Conservation (phyloP, 805 yeast genomes). For the Candida ovalis region DNA sequence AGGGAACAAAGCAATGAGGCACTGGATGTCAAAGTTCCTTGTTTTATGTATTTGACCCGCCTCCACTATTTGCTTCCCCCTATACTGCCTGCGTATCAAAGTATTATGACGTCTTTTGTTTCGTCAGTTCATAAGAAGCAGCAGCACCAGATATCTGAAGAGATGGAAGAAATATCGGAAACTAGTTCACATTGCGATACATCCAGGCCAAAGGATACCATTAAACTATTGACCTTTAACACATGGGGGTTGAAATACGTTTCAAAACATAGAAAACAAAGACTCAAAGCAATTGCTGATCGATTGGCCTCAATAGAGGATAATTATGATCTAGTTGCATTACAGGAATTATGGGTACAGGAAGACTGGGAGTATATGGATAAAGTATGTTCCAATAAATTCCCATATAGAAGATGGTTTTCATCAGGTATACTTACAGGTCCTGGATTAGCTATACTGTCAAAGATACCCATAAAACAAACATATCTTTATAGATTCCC, state of each 20-base stretch:
- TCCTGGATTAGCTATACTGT: slow-evolving; percentile 85
- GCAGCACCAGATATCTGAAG: neutral
- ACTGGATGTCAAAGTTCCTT: too few relatives aligned
- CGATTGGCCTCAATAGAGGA: slow-evolving; percentile 42
- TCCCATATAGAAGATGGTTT: slow-evolving; percentile 67
- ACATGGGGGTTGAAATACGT: slow-evolving; percentile 90
- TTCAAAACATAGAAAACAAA: slow-evolving; percentile 60
- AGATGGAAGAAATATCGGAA: slow-evolving; percentile 6
- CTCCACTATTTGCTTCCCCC: too few relatives aligned
- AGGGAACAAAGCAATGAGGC: too few relatives aligned
- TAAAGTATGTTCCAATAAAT: slow-evolving; percentile 38
- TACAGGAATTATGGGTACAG: slow-evolving; percentile 93
- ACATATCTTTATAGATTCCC: slow-evolving; percentile 84
- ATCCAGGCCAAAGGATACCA: slow-evolving; percentile 3
- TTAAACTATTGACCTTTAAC: slow-evolving; percentile 64
- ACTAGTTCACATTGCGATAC: neutral
- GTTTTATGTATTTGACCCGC: too few relatives aligned
- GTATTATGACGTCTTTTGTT: slow-evolving; percentile 3
- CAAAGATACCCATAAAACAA: slow-evolving; percentile 77
- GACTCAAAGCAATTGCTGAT: slow-evolving; percentile 74
- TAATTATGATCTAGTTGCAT: slow-evolving; percentile 77
- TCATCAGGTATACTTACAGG: slow-evolving; percentile 85
- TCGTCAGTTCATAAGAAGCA: neutral
- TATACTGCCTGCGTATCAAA: neutral
- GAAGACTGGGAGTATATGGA: slow-evolving; percentile 75